Conservation (phyloP, 345 rosid genomes). For the Rhodamnia argentea region DNA sequence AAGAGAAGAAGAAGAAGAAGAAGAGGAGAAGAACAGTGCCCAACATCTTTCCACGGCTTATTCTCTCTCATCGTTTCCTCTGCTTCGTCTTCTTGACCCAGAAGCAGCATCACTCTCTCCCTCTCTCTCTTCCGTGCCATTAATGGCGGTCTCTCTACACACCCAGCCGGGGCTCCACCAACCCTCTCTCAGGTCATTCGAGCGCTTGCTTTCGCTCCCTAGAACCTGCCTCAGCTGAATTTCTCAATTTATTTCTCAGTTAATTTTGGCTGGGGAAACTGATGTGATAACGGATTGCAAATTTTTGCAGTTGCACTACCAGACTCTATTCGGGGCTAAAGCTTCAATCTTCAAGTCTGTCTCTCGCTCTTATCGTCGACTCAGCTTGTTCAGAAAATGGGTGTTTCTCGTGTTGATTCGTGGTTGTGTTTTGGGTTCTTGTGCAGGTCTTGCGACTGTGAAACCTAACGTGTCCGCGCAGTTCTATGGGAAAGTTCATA, state of each 20-base stretch:
- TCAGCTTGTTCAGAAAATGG: background rate
- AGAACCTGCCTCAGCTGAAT: background rate
- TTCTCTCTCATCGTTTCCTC: background rate
- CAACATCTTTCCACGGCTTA: background rate
- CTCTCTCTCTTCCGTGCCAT: background rate
- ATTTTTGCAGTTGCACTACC: constrained; percentile 48
- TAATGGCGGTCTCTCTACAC: constrained; percentile 53
- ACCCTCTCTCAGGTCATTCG: constrained; percentile 44
- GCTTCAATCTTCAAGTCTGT: constrained; percentile 56
- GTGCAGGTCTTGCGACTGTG: constrained; percentile 15
- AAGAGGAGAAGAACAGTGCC: background rate
- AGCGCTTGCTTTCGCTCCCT: background rate
- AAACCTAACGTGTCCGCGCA: constrained; percentile 58
- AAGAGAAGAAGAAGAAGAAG: background rate
- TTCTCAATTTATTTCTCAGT: background rate
- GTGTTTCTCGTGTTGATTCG: background rate
- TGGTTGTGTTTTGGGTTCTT: background rate
- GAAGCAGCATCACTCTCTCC: background rate
- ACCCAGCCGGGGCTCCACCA: constrained; percentile 26
- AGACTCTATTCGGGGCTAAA: constrained; percentile 65
- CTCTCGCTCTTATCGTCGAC: constrained; percentile 1
- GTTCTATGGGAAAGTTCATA: constrained; percentile 52
- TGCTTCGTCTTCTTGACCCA: background rate
- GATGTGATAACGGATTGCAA: background rate
- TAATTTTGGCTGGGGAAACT: background rate